A percentile compares a stretch with the other conserved stretches of the same genome.
These are phyloP conservation scores for Coccomyxa sp. DNA, from an alignment of 139 green algal species.

Conservation along the genomic window DNA sequence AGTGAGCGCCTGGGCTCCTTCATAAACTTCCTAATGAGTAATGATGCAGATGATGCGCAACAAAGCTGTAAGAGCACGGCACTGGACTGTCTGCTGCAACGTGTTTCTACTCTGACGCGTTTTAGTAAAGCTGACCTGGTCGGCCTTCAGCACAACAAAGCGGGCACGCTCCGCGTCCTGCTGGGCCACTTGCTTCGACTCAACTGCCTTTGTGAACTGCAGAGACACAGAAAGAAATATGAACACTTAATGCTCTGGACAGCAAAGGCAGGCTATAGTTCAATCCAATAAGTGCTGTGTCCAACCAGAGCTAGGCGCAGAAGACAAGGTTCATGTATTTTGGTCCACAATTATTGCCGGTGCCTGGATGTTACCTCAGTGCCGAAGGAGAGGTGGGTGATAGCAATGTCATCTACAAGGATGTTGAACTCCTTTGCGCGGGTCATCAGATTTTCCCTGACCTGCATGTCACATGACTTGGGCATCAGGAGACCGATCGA, in stretches of 20 bases:
- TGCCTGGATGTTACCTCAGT: constrained; percentile 55
- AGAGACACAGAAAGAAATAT: background rate
- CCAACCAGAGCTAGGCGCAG: background rate
- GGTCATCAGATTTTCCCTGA: constrained; percentile 68
- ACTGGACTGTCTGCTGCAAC: background rate
- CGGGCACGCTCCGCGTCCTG: constrained; percentile 96
- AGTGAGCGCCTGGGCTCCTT: background rate
- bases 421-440: constrained; percentile 96
- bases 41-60: background rate
- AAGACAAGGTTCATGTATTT: background rate
- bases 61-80: background rate
- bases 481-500: background rate
- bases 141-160: constrained; percentile 91
- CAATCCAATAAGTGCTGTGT: no score
- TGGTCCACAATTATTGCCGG: background rate
- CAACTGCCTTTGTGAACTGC: constrained; percentile 93
- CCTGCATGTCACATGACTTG: constrained; percentile 15
- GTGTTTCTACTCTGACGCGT: no score
- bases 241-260: background rate
- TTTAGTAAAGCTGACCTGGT: constrained; percentile 68
- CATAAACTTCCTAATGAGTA: background rate
- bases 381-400: constrained; percentile 97
- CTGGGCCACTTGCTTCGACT: constrained; percentile 97
- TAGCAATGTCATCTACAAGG: constrained; percentile 95
- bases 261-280: no score